Percentiles rank a stretch among this genome's conserved stretches.
Evolutionary conservation across 768 basidiomycete species (phyloP).

Genomic region (Cyathus striatus): DNA sequence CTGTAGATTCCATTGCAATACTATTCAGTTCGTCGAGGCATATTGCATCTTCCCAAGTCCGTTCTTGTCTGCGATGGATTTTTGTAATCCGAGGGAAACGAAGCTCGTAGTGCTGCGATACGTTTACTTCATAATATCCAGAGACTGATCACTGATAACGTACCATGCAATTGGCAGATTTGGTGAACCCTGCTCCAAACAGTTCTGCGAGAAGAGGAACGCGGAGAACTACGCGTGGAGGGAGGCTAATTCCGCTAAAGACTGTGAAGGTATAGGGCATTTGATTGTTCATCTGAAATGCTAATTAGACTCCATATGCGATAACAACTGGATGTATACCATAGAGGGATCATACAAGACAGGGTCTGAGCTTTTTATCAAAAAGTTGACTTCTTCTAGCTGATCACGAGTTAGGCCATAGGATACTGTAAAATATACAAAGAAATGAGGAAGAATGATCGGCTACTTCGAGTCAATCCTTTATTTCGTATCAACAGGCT

Average conservation of each 20-base stretch:
- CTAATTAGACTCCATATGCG: no score
- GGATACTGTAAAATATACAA: conserved; percentile 69
- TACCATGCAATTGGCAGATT: conserved; percentile 54
- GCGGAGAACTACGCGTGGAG: conserved; percentile 53
- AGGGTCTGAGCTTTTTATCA: conserved; percentile 43
- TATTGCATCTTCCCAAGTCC: conserved; percentile 57
- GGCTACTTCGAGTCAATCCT: conserved; percentile 24
- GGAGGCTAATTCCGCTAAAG: conserved; percentile 35
- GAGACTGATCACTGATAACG: conserved; percentile 8
- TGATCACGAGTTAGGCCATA: conserved; percentile 68
- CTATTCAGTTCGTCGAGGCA: conserved; percentile 44
- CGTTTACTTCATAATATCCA: conserved; percentile 3
- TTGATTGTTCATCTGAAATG: conserved; percentile 11
- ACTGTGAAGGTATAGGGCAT: conserved; percentile 57
- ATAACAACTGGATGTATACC: no score
- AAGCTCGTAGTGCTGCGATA: conserved; percentile 70
- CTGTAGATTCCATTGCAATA: conserved; percentile 50
- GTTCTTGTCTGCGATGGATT: conserved; percentile 52
- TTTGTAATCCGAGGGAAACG: conserved; percentile 82
- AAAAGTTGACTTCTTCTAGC: conserved; percentile 70
- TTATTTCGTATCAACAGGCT: not conserved
- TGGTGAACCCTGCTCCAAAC: conserved; percentile 81
- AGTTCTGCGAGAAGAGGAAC: conserved; percentile 68
- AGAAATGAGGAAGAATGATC: conserved; percentile 50
- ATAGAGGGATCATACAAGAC: conserved; percentile 21